phyloP scores from a whole-genome alignment of 1,139 yeast species.

The Kurtzmaniella quercitrusa region DNA sequence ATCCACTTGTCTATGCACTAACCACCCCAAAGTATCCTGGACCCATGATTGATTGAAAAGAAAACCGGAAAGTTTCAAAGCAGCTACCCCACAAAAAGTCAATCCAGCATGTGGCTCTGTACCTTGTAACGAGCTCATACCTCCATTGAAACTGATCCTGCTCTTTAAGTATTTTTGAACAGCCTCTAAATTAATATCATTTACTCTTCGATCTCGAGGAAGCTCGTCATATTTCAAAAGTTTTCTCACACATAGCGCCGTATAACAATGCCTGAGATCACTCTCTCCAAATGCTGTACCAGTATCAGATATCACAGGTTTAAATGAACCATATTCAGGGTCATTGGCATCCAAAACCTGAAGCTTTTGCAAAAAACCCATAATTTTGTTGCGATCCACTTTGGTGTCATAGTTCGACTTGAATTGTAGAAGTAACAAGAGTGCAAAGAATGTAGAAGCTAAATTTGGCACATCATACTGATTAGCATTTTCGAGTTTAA shows the following conservation, averaged over 20 bases:
- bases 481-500: constrained; percentile 18
- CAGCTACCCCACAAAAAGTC: constrained; percentile 79
- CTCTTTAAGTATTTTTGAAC: constrained; percentile 40
- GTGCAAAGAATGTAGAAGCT: constrained; percentile 67
- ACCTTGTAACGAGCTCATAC: constrained; percentile 34
- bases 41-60: constrained; percentile 24
- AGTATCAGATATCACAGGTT: constrained; percentile 23
- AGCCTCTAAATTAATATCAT: constrained; percentile 41
- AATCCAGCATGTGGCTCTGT: constrained; percentile 86
- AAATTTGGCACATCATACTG: constrained; percentile 58
- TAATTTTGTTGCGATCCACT: constrained; percentile 42
- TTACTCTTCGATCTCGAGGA: constrained; percentile 16
- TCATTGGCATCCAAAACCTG: constrained; percentile 51
- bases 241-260: constrained; percentile 63
- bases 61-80: constrained; percentile 45
- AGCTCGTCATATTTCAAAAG: constrained; percentile 43
- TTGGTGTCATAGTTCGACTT: constrained; percentile 33
- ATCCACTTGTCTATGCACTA: constrained; percentile 60
- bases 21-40: constrained; percentile 47
- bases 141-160: constrained; percentile 61
- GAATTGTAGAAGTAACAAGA: constrained; percentile 47
- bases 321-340: constrained; percentile 49
- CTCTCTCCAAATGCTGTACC: constrained; percentile 52
- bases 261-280: constrained; percentile 72
- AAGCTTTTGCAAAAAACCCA: constrained; percentile 49